phyloP scores from a whole-genome alignment of 106 monocot genomes.

The Apostasia ramifera region DNA sequence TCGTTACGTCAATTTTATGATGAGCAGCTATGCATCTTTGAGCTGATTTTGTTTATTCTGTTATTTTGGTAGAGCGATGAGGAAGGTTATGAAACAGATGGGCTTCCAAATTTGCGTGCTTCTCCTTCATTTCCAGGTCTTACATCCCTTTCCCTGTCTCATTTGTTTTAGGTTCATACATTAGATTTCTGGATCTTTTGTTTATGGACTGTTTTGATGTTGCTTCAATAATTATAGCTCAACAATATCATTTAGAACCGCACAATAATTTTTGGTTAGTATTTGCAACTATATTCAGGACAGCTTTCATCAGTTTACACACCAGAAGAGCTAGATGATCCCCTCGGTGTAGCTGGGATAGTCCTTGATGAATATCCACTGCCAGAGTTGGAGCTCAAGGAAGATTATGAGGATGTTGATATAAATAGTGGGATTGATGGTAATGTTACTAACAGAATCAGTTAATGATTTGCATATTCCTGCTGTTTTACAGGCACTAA shows the following conservation, averaged over 20 bases:
- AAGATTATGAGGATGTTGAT: background rate
- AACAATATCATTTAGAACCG: no score
- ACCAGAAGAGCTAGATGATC: slow-evolving; percentile 2
- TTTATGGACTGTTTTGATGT: background rate
- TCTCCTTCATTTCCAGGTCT: slow-evolving; percentile 1
- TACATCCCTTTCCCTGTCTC: background rate
- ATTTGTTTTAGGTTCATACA: background rate
- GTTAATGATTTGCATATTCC: background rate
- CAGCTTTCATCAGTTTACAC: slow-evolving; percentile 3
- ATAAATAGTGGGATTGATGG: background rate
- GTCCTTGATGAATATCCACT: background rate
- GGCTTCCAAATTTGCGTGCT: background rate
- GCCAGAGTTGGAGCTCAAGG: slow-evolving; percentile 1
- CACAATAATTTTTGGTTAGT: no score
- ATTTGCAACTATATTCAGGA: background rate
- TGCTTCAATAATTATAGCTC: no score
- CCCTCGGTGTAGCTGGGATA: background rate
- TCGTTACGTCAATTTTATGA: no score
- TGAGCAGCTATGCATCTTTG: no score
- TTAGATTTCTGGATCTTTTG: background rate
- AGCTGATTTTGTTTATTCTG: no score
- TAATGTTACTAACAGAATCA: background rate
- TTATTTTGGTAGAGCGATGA: background rate
- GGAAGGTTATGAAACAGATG: slow-evolving; percentile 2
- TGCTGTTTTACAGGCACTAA: no score